Percentiles rank a stretch among this genome's conserved stretches.
These are phyloP conservation scores for Arthrobotrys sphaeroides DNA, from an alignment of 2,329 filamentous ascomycete species.

Conservation along the genomic window DNA sequence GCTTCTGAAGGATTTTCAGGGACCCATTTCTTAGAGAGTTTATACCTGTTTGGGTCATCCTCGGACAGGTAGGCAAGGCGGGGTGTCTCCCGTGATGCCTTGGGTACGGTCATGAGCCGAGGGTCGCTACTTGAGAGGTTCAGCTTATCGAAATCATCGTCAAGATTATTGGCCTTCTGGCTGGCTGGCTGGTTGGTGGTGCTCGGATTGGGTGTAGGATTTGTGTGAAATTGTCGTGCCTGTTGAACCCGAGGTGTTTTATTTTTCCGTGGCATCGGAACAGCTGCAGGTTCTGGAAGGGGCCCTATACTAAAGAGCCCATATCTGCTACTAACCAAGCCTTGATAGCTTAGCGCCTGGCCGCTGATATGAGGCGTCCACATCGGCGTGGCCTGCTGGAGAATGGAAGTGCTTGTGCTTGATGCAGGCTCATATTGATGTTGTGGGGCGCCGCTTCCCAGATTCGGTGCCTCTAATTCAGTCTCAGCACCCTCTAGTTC, in stretches of 20 bases:
- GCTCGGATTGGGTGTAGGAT: background rate
- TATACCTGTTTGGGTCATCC: background rate
- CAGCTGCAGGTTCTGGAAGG: too few species aligned
- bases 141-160: background rate
- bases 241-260: background rate
- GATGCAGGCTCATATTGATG: background rate
- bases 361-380: too few species aligned
- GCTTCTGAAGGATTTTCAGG: slow-evolving; percentile 2
- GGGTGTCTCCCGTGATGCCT: background rate
- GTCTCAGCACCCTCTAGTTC: background rate
- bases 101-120: background rate
- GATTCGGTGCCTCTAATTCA: background rate
- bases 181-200: background rate
- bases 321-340: background rate
- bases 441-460: background rate
- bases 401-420: background rate
- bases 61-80: background rate
- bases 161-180: background rate
- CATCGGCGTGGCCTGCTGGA: background rate
- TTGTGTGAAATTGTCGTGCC: background rate
- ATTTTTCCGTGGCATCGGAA: background rate
- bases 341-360: background rate
- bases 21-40: slow-evolving; percentile 1
- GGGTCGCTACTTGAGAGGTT: background rate
- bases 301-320: background rate